A percentile compares a stretch with the other conserved stretches of the same genome.
Evolutionary conservation across 208 protist genomes (phyloP).

Genomic region (Ichthyophonus hoferi): DNA sequence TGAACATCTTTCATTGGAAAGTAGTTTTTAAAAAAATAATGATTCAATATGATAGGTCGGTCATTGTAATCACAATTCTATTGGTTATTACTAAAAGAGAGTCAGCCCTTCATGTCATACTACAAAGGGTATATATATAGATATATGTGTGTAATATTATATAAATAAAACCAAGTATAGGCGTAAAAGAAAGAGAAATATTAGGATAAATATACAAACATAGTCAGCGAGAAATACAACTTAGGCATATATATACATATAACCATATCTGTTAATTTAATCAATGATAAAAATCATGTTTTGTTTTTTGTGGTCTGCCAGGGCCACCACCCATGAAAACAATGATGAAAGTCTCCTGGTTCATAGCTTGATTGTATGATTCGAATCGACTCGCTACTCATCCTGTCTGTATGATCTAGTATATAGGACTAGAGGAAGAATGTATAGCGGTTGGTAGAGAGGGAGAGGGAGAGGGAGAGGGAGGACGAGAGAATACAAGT

Average conservation of each 20-base stretch:
- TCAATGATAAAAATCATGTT: not conserved
- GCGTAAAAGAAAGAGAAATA: too few species aligned
- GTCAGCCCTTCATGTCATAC: too few species aligned
- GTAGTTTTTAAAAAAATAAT: too few species aligned
- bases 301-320: not conserved
- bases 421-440: not conserved
- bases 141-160: not conserved
- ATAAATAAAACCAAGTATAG: not conserved
- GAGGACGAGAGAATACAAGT: not conserved
- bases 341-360: not conserved
- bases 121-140: not conserved
- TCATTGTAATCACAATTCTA: too few species aligned
- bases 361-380: not conserved
- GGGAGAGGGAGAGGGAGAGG: not conserved
- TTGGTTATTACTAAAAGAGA: too few species aligned
- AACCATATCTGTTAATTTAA: not conserved
- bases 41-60: too few species aligned
- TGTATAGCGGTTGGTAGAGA: not conserved
- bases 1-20: too few species aligned
- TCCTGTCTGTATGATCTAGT: not conserved
- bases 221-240: too few species aligned
- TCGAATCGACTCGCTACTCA: not conserved
- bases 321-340: not conserved
- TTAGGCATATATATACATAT: not conserved
- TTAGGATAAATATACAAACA: too few species aligned